Evolutionary conservation across 2,329 filamentous ascomycete species (phyloP).

Genomic region (Zelopaecilomyces penicillatus): DNA sequence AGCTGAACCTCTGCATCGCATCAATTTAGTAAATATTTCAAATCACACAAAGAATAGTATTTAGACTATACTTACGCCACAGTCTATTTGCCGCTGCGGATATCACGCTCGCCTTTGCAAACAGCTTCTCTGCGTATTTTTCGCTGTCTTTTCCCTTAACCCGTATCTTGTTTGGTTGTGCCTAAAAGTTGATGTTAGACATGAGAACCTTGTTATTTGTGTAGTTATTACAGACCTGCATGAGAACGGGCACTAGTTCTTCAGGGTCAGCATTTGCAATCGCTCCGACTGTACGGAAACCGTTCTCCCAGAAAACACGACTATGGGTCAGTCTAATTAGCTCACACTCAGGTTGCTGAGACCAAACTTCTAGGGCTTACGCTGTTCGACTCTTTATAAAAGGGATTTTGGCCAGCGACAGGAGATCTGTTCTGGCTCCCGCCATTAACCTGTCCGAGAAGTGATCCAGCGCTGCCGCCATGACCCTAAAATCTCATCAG

Average conservation of each 20-base stretch:
- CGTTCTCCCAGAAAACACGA: conserved; percentile 66
- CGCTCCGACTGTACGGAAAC: conserved; percentile 58
- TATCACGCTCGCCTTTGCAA: conserved; percentile 60
- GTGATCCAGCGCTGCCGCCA: conserved; percentile 65
- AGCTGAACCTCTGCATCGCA: conserved; percentile 36
- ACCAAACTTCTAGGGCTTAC: conserved; percentile 14
- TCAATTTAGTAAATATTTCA: not conserved
- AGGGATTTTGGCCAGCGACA: conserved; percentile 62
- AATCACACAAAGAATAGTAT: not conserved
- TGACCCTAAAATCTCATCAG: conserved; percentile 39
- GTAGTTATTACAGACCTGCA: conserved; percentile 44
- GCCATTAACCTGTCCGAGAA: conserved; percentile 67
- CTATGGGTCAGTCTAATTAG: conserved; percentile 14
- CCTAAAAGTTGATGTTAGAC: conserved; percentile 30
- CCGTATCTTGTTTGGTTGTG: conserved; percentile 57
- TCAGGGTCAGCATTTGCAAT: conserved; percentile 61
- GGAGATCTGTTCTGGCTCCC: conserved; percentile 60
- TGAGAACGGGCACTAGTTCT: conserved; percentile 62
- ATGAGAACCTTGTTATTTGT: not conserved
- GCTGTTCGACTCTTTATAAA: conserved; percentile 73
- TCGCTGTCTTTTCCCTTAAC: conserved; percentile 46
- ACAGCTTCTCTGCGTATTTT: conserved; percentile 55
- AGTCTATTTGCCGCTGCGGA: conserved; percentile 59
- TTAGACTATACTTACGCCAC: conserved; percentile 46
- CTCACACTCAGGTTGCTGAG: conserved; percentile 17